A percentile compares a stretch with the other conserved stretches of the same genome.
Evolutionary conservation across 768 basidiomycete genomes (phyloP).

Genomic region (Russula foetens): DNA sequence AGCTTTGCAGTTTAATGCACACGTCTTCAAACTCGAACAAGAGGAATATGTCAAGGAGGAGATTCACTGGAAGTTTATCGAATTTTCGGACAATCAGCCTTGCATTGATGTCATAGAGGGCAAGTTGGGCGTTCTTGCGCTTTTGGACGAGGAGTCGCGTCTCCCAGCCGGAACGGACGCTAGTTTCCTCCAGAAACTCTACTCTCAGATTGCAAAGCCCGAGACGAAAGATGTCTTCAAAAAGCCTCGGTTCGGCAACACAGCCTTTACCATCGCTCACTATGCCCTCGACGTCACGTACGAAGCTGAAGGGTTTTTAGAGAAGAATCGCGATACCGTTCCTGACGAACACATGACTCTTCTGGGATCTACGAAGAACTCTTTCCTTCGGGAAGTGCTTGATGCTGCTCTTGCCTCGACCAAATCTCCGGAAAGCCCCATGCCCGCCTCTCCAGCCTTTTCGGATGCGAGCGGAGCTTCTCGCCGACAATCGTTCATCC

Average conservation of each 20-base stretch:
- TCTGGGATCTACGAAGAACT: slow-evolving; percentile 78
- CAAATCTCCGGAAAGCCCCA: slow-evolving; percentile 56
- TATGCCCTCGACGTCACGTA: slow-evolving; percentile 98
- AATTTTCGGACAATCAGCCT: slow-evolving; percentile 97
- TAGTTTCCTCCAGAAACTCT: slow-evolving; percentile 89
- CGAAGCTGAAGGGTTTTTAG: slow-evolving; percentile 95
- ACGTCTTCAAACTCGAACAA: slow-evolving; percentile 98
- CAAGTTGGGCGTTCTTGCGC: slow-evolving; percentile 87
- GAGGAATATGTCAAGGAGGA: slow-evolving; percentile 98
- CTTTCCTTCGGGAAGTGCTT: slow-evolving; percentile 90
- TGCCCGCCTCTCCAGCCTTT: slow-evolving; percentile 64
- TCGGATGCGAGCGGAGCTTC: slow-evolving; percentile 76
- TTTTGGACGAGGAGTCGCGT: slow-evolving; percentile 97
- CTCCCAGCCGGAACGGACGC: slow-evolving; percentile 87
- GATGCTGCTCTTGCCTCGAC: slow-evolving; percentile 79
- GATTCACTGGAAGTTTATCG: slow-evolving; percentile 99
- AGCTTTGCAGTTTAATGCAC: slow-evolving; percentile 80
- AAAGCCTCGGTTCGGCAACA: slow-evolving; percentile 97
- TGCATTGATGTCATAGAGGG: slow-evolving; percentile 99
- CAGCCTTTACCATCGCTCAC: slow-evolving; percentile 95
- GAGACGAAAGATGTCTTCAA: slow-evolving; percentile 88
- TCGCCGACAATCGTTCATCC: slow-evolving; percentile 76
- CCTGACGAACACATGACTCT: slow-evolving; percentile 96
- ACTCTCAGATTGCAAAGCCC: slow-evolving; percentile 76
- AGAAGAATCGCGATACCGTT: slow-evolving; percentile 98